These are phyloP conservation scores for Hericium rajendrae DNA, from an alignment of 768 basidiomycete species.

Conservation along the genomic window DNA sequence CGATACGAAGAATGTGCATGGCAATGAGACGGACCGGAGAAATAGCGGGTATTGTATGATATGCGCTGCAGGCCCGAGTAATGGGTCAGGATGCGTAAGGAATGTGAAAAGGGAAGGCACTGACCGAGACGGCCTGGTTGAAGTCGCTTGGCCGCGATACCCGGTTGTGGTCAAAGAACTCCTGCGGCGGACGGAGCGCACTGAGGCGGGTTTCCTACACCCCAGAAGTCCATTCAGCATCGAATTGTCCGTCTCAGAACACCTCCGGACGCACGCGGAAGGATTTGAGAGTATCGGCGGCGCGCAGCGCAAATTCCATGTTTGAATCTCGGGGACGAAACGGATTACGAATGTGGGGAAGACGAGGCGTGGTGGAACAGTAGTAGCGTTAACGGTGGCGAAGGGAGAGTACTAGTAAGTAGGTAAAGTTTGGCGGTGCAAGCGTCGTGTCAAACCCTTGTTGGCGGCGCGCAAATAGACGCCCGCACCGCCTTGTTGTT, in stretches of 20 bases:
- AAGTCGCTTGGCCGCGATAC: slow-evolving; percentile 78
- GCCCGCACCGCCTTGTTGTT: slow-evolving; percentile 4
- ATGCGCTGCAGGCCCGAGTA: slow-evolving; percentile 47
- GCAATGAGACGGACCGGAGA: slow-evolving; percentile 45
- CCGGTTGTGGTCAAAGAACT: slow-evolving; percentile 81
- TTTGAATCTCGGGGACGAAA: slow-evolving; percentile 2
- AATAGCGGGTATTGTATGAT: slow-evolving; percentile 90
- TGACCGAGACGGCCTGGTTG: slow-evolving; percentile 66
- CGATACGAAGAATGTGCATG: neutral
- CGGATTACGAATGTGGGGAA: slow-evolving; percentile 1
- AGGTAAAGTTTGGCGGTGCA: neutral
- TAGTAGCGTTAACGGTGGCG: neutral
- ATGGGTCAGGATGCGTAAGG: neutral
- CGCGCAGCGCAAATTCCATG: slow-evolving; percentile 63
- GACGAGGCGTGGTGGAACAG: slow-evolving; percentile 1
- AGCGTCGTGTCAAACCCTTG: neutral
- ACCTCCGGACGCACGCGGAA: slow-evolving; percentile 46
- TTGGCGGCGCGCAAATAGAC: neutral
- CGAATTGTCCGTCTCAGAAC: neutral
- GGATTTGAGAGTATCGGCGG: slow-evolving; percentile 58
- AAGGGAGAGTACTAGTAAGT: neutral
- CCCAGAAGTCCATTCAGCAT: slow-evolving; percentile 1
- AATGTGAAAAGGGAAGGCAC: slow-evolving; percentile 18
- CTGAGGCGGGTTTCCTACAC: slow-evolving; percentile 70
- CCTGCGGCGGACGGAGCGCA: slow-evolving; percentile 57